phyloP scores from a whole-genome alignment of 305 asterid species.

The Rubia tinctorum region DNA sequence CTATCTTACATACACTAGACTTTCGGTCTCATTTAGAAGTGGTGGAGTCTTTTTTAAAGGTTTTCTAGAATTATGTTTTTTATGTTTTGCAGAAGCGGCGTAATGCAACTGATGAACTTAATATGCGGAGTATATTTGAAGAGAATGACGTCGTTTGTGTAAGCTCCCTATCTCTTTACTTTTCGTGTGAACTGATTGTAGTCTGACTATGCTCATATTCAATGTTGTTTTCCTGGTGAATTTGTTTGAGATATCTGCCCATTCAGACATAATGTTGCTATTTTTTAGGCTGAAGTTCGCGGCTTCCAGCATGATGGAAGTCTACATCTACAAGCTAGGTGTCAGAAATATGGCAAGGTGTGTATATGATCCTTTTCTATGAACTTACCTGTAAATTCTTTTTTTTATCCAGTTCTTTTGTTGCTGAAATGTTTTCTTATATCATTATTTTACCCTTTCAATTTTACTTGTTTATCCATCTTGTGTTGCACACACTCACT shows the following conservation, averaged over 20 bases:
- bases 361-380: conserved; percentile 1
- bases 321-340: conserved; percentile 85
- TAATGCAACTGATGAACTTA: conserved; percentile 92
- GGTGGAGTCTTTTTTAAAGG: background rate
- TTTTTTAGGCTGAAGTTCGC: conserved; percentile 81
- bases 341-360: conserved; percentile 98
- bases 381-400: background rate
- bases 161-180: conserved; percentile 31
- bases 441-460: background rate
- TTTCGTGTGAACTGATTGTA: background rate
- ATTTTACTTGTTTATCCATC: background rate
- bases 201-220: background rate
- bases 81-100: conserved; percentile 73
- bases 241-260: background rate
- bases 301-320: conserved; percentile 92
- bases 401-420: background rate
- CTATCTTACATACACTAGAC: no score
- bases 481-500: background rate
- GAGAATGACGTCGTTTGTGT: conserved; percentile 91
- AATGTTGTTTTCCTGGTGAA: background rate
- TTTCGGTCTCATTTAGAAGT: background rate
- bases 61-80: background rate
- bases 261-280: background rate
- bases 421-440: background rate
- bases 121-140: conserved; percentile 91